Base-by-base conservation (phyloP, 2,329 filamentous ascomycete species). In the Pseudophaeomoniella oleicola region DNA sequence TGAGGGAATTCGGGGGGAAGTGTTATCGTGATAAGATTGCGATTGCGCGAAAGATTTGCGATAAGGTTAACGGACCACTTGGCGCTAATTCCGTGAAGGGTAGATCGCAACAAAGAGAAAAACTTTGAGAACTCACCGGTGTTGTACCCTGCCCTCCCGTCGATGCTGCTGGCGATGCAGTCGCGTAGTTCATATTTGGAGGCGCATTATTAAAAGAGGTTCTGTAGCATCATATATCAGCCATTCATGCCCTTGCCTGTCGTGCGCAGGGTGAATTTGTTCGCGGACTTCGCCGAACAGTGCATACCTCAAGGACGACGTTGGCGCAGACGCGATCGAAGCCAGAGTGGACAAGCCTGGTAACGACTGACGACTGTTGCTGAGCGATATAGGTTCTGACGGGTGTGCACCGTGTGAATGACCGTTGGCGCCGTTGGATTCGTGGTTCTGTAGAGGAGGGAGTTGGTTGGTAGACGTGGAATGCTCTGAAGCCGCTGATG, bases 101-200 rank as follows among this genome's bases (percentile, higher is more conserved):
- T 6, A 27, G n/a, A 27, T 27, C 22, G 44, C 46, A 50, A 30
- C 36, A 34, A 37, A 39, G 27, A 39, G 34, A 18, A 22, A 32
- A 34, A 34, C 32, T 5, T 17, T 39, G 37, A 39, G 46, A 45
- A 65, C 69, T 62, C 66, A 75, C 69, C 53, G 69, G 69, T 45
- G 66, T 66, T 48, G 66, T 68, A 44, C 69, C 71, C 53, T 75
- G 72, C 37, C 75, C 75, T 45, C 72, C 75, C 42, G 73, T 71
- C 30, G 75, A 78, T 30, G 72, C 72, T 42, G 75, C 73, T 34
- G 75, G 74, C 32, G 75, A 76, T 45, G 73, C 72, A 44, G 72
- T 76, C 48, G 71, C 66, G 54, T 72, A 75, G 46, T 65, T 72
- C 64, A 75, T 71, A 55, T 58, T 69, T 57, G 62, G 58, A 49